These are phyloP conservation scores for Aspergillus pseudoterreus DNA, from an alignment of 2,329 filamentous ascomycete genomes.

Conservation along the genomic window DNA sequence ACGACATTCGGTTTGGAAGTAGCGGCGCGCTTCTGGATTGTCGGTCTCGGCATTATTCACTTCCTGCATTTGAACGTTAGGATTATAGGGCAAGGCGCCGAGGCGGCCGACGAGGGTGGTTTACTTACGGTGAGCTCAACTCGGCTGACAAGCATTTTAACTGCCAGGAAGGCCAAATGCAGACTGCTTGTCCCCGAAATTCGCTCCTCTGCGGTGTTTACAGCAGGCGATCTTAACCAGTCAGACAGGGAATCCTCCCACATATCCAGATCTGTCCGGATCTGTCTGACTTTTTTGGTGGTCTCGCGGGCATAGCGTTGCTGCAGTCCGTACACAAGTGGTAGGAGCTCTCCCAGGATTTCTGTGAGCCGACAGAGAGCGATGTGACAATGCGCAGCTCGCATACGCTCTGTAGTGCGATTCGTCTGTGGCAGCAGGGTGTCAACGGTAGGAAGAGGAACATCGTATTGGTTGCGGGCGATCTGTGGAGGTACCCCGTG, in stretches of 20 bases:
- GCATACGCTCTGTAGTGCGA: constrained; percentile 39
- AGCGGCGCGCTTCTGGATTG: constrained; percentile 46
- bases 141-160: constrained; percentile 46
- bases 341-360: constrained; percentile 44
- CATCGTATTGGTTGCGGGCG: constrained; percentile 52
- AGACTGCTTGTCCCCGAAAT: constrained; percentile 43
- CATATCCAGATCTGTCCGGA: constrained; percentile 43
- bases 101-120: background rate
- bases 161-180: constrained; percentile 42
- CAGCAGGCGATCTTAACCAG: constrained; percentile 34
- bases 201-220: constrained; percentile 29
- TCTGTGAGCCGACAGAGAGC: constrained; percentile 50
- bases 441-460: constrained; percentile 50
- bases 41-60: constrained; percentile 41
- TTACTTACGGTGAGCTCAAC: constrained; percentile 45
- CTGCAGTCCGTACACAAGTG: constrained; percentile 45
- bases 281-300: constrained; percentile 43
- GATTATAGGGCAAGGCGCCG: background rate
- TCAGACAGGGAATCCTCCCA: constrained; percentile 46
- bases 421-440: constrained; percentile 35
- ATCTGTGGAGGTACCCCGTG: constrained; percentile 55
- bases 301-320: constrained; percentile 41
- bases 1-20: constrained; percentile 46
- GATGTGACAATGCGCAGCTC: constrained; percentile 50
- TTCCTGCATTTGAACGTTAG: constrained; percentile 27